These are phyloP conservation scores for Sporisorium reilianum DNA, from an alignment of 1,284 basidiomycete genomes.

Conservation along the genomic window DNA sequence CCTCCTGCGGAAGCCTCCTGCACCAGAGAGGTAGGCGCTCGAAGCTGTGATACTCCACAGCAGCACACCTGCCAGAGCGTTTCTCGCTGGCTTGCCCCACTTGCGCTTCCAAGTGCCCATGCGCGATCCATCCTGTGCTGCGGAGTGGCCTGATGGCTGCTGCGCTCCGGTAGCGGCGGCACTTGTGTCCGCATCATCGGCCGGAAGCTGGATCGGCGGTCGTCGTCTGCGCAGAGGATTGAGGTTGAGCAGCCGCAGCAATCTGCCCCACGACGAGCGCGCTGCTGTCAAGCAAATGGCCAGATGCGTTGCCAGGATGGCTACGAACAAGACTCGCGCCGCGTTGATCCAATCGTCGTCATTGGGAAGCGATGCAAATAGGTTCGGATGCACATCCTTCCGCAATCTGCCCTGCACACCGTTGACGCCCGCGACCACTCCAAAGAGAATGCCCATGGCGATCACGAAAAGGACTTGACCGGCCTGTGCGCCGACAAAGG, in stretches of 20 bases:
- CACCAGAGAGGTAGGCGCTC: conserved; percentile 62
- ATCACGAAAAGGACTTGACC: conserved; percentile 59
- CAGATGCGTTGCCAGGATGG: conserved; percentile 61
- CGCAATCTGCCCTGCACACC: conserved; percentile 49
- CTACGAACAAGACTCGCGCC: conserved; percentile 54
- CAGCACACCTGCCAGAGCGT: conserved; percentile 56
- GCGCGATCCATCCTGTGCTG: conserved; percentile 13
- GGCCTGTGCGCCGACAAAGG: conserved; percentile 61
- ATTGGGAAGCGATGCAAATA: conserved; percentile 60
- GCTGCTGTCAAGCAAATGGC: conserved; percentile 63
- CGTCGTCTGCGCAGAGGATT: conserved; percentile 50
- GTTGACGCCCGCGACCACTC: conserved; percentile 56
- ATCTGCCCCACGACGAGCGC: conserved; percentile 62
- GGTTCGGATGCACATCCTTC: conserved; percentile 56
- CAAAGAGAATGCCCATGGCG: conserved; percentile 50
- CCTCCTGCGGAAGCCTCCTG: conserved; percentile 57
- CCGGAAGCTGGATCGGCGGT: conserved; percentile 26
- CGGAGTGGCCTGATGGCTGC: neutral
- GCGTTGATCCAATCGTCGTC: conserved; percentile 60
- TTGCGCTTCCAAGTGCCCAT: conserved; percentile 39
- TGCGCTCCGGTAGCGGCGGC: neutral
- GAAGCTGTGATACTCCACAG: conserved; percentile 61
- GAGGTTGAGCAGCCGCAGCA: conserved; percentile 56
- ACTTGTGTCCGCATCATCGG: conserved; percentile 10
- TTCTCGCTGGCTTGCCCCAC: conserved; percentile 57